Evolutionary conservation across 208 protist species (phyloP).

Genomic region (Tritrichomonas foetus): DNA sequence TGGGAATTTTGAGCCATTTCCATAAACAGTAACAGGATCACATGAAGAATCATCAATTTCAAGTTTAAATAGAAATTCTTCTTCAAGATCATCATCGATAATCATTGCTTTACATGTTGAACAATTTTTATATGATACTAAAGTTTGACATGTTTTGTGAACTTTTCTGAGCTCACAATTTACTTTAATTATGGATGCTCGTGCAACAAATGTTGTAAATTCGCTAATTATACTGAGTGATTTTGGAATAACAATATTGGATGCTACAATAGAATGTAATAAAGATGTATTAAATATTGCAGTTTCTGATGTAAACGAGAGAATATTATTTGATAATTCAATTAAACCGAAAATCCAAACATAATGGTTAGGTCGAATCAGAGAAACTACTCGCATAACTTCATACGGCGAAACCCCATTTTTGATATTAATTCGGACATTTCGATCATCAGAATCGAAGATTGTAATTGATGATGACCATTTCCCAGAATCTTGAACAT

Average conservation of each 20-base stretch:
- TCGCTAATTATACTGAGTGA: not conserved
- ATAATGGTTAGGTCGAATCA: not conserved
- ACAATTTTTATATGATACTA: not conserved
- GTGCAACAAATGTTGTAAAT: not conserved
- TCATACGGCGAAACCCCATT: not conserved
- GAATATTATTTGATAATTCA: not conserved
- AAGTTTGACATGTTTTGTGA: not conserved
- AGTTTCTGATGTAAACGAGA: not conserved
- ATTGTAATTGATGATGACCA: not conserved
- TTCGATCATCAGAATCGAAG: not conserved
- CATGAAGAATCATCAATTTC: not conserved
- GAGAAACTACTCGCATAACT: not conserved
- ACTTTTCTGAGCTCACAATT: not conserved
- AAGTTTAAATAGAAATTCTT: not conserved
- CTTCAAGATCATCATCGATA: too few relatives aligned
- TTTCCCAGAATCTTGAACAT: not conserved
- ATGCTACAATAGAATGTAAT: not conserved
- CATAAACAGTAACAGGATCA: not conserved
- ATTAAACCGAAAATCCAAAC: not conserved
- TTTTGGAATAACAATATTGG: not conserved
- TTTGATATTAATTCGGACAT: not conserved
- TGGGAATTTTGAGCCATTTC: not conserved
- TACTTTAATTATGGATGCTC: not conserved
- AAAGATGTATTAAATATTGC: not conserved
- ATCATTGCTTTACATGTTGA: not conserved